Evolutionary conservation across 2,329 filamentous ascomycete genomes (phyloP), one percentile per base, ranked within the genome.

Genomic region (Lasiodiplodia citricola): DNA sequence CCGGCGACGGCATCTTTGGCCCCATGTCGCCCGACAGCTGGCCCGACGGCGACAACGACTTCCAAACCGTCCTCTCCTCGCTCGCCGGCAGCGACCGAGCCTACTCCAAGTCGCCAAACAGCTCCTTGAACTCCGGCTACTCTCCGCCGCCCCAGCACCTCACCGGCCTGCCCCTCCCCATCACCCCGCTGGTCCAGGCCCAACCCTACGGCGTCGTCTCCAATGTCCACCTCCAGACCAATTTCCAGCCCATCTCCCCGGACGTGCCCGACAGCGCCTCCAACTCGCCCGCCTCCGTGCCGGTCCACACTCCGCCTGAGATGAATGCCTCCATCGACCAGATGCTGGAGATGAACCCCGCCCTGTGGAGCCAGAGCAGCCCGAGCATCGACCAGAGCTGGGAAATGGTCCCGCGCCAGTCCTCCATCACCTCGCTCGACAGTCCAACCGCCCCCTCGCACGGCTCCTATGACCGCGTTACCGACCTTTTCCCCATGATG

Each of bases 51-150:
- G 55, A 28, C 44, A 57, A 68, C 37, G 66, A 54, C 56, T 44
- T 63, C 31, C 50, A 67, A 25, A 52, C 35, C 52, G 64, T 47
- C 52, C 41, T 66, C 37, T 51, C 52, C 23, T 47, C 56, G 51
- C 51, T 68, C 47, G 56, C 56, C 23, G 66, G 66, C 56, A 68
- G 66, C 66, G 66, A 68, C 38, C 66, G 66, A 25, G 57, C 55
- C 66, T 68, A 37, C 56, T 68, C 66, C 56, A 68, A 68, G 47
- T 68, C 66, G 44, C 66, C 66, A 6, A 55, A 66, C 62, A 60
- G 28, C 66, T 68, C 66, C 44, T 37, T 68, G 41, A 54, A 52
- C 31, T 68, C 66, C 18, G 56, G 35, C 50, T 68, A 68, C 57
- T 62, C 66, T 31, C 66, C 66, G 21, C 55, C 66, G 50, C 55